Conservation (phyloP, 176 grass and related monocot species). For the Juncus effusus region DNA sequence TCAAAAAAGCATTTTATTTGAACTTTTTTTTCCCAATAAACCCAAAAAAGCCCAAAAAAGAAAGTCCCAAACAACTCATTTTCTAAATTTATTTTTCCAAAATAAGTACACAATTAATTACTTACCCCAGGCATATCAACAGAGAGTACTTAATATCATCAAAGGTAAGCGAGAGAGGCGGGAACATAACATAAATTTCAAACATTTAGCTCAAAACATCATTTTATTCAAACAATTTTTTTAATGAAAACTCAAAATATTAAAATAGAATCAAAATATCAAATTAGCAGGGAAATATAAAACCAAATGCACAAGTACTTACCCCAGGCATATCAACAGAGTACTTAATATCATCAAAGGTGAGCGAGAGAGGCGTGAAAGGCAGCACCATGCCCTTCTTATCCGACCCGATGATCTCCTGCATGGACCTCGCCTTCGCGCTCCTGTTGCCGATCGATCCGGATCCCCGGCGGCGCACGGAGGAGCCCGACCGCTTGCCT, state of each 20-base stretch:
- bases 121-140: too few species aligned
- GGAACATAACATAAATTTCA: conserved; percentile 25
- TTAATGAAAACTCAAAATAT: neutral
- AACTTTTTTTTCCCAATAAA: too few species aligned
- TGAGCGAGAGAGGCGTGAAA: conserved; percentile 72
- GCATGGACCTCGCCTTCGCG: conserved; percentile 4
- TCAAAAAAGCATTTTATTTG: too few species aligned
- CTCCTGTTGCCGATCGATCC: conserved; percentile 17
- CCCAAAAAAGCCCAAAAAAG: neutral
- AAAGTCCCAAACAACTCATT: too few species aligned
- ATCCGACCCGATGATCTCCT: conserved; percentile 13
- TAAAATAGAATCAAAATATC: neutral
- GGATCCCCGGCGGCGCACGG: neutral
- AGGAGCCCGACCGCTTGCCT: conserved; percentile 31
- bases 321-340: conserved; percentile 98
- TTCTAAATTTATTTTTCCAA: too few species aligned
- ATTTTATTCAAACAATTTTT: too few species aligned
- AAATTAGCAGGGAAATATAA: neutral
- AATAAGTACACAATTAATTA: too few species aligned
- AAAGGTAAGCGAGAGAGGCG: conserved; percentile 70
- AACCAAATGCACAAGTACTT: conserved; percentile 10
- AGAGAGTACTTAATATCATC: conserved; percentile 21
- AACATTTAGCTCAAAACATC: neutral
- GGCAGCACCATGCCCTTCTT: conserved; percentile 90
- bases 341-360: conserved; percentile 71